Evolutionary conservation across 208 protist species (phyloP).

Genomic region (Wallacemonas rigidus): DNA sequence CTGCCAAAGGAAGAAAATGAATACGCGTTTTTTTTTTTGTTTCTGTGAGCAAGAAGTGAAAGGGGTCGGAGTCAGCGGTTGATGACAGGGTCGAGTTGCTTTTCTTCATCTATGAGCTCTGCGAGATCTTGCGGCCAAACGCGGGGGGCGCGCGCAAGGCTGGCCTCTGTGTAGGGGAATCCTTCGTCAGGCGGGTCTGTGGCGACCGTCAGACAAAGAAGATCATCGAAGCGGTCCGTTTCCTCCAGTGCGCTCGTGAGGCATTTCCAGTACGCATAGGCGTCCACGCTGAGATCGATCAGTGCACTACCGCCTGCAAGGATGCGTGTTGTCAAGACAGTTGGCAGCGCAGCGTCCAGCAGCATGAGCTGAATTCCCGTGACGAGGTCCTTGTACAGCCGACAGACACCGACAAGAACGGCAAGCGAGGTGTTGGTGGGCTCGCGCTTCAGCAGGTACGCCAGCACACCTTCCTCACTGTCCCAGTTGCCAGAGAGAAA

Average conservation of each 20-base stretch:
- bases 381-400: constrained; percentile 64
- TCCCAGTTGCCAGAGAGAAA: constrained; percentile 64
- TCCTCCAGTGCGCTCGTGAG: constrained; percentile 39
- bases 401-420: constrained; percentile 63
- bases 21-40: too few relatives aligned
- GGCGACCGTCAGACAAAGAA: constrained; percentile 39
- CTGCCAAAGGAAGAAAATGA: too few relatives aligned
- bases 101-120: constrained; percentile 46
- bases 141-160: constrained; percentile 29
- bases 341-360: constrained; percentile 54
- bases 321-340: constrained; percentile 42
- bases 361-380: constrained; percentile 54
- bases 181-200: constrained; percentile 5
- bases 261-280: constrained; percentile 63
- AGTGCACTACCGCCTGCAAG: constrained; percentile 23
- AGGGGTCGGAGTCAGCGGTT: too few relatives aligned
- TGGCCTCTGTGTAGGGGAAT: constrained; percentile 24
- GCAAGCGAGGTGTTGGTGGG: constrained; percentile 72
- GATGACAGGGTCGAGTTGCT: constrained; percentile 4
- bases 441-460: constrained; percentile 66
- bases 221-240: constrained; percentile 52
- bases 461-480: constrained; percentile 62
- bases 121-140: constrained; percentile 57
- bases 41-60: too few relatives aligned
- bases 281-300: neutral